Evolutionary conservation across 1,284 basidiomycete genomes (phyloP), one percentile per base, ranked within the genome.

Genomic region (Papiliotrema terrestris): DNA sequence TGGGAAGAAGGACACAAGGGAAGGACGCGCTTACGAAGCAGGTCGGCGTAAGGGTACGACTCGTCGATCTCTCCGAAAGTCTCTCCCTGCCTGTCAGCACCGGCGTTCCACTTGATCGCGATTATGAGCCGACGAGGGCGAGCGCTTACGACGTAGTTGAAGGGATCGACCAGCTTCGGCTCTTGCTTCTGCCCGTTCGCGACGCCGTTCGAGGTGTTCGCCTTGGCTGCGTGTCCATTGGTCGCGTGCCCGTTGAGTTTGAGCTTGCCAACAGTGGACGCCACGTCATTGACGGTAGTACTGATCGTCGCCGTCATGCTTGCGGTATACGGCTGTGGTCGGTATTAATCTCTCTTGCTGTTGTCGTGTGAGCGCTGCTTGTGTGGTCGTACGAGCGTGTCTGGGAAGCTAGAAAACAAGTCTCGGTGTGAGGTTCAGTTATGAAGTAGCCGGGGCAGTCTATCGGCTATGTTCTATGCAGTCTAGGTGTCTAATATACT

Each of bases 61-160:
- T 45, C 57, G 60, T 55, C 66, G 63, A 49, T 56, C 14, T 15
- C 54, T 39, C 71, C 71, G 17, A 68, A 58, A 2, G 66, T 65
- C 55, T 73, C 71, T 26, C 71, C 71, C 65, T 71, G 23, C 8
- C 8, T 8, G 38, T 43, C 37, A 55, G 19, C 32, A 22, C 36
- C 20, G 22, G 36, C 8, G 5, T 6, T 20, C 20, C 9, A 11
- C n/a, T 9, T 9, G 36, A n/a, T n/a, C n/a, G 39, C 35, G 22
- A 29, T 4, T 11, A 25, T 26, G 4, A 13, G 2, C 29, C 29
- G 11, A 11, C 29, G 5, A 32, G 11, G 29, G 11, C 29, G 11
- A 11, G 6, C 29, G 65, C 68, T 61, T 52, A 71, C 68, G 57
- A 71, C 71, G 45, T 71, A 73, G 59, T 73, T 69, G 66, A 65